Conservation (phyloP, 2,329 filamentous ascomycete genomes). For the Zelopaecilomyces penicillatus region DNA sequence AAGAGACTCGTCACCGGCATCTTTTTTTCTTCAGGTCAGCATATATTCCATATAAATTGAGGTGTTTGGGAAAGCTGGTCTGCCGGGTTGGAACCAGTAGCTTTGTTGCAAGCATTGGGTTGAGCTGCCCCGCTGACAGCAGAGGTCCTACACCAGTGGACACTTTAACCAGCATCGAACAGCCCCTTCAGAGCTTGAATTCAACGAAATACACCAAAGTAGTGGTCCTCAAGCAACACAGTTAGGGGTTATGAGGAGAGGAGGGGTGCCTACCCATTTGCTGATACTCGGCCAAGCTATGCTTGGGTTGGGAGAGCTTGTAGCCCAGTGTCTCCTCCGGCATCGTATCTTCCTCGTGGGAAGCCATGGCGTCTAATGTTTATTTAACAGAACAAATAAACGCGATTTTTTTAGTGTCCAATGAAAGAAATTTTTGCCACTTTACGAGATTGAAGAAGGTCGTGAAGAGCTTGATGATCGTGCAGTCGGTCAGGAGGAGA, state of each 20-base stretch:
- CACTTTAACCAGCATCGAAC: too few relatives aligned
- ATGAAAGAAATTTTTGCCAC: too few relatives aligned
- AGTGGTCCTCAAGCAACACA: background rate
- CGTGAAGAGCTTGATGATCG: conserved; percentile 1
- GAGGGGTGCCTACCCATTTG: conserved; percentile 68
- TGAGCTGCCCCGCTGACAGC: too few relatives aligned
- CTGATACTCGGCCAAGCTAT: conserved; percentile 90
- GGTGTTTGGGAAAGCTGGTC: too few relatives aligned
- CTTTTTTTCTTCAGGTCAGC: conserved; percentile 23
- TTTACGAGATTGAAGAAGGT: conserved; percentile 2
- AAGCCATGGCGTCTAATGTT: conserved; percentile 47
- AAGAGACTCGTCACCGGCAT: conserved; percentile 79
- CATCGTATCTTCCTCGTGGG: conserved; percentile 70
- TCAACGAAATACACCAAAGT: too few relatives aligned
- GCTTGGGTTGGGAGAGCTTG: conserved; percentile 95
- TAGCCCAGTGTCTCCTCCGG: conserved; percentile 89
- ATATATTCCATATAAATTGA: too few relatives aligned
- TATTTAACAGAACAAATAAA: background rate
- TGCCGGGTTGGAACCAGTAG: too few relatives aligned
- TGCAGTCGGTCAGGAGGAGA: conserved; percentile 4
- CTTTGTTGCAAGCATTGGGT: too few relatives aligned
- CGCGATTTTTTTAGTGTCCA: too few relatives aligned
- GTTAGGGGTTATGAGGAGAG: background rate
- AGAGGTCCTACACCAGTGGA: too few relatives aligned
- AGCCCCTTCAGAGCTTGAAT: background rate